Conservation (phyloP, 2,329 filamentous ascomycete species). For the Exophiala sideris region DNA sequence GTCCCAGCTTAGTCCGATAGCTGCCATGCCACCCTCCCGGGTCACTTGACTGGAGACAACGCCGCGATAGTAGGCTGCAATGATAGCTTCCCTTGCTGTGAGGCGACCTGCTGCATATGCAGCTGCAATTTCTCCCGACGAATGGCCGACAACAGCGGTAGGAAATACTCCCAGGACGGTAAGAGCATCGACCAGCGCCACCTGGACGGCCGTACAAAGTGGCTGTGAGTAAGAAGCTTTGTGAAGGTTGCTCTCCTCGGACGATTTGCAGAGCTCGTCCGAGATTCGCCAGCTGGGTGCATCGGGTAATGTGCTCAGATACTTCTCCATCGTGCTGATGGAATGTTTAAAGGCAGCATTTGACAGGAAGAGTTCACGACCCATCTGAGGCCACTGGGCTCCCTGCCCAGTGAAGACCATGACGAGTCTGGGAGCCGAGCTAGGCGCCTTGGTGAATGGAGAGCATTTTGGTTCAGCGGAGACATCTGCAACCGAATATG, state of each 20-base stretch:
- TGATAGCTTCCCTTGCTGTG: conserved; percentile 15
- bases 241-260: conserved; percentile 22
- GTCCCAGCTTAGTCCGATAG: conserved; percentile 28
- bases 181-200: conserved; percentile 34
- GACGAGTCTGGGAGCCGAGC: conserved; percentile 9
- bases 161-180: conserved; percentile 28
- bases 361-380: conserved; percentile 29
- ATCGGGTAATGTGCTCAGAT: not conserved
- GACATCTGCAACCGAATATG: not conserved
- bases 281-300: conserved; percentile 5
- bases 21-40: conserved; percentile 34
- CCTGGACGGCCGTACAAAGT: conserved; percentile 35
- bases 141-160: conserved; percentile 33
- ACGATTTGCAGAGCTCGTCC: conserved; percentile 19
- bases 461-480: not conserved
- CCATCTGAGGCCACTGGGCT: conserved; percentile 37
- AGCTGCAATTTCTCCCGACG: conserved; percentile 37
- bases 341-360: conserved; percentile 20
- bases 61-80: conserved; percentile 30
- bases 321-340: conserved; percentile 13
- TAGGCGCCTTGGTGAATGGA: not conserved
- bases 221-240: conserved; percentile 33
- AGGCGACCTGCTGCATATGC: conserved; percentile 33
- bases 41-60: not conserved
- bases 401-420: conserved; percentile 40